Conservation (phyloP, 2,329 filamentous ascomycete genomes). For the Ceratocystiopsis sp. region DNA sequence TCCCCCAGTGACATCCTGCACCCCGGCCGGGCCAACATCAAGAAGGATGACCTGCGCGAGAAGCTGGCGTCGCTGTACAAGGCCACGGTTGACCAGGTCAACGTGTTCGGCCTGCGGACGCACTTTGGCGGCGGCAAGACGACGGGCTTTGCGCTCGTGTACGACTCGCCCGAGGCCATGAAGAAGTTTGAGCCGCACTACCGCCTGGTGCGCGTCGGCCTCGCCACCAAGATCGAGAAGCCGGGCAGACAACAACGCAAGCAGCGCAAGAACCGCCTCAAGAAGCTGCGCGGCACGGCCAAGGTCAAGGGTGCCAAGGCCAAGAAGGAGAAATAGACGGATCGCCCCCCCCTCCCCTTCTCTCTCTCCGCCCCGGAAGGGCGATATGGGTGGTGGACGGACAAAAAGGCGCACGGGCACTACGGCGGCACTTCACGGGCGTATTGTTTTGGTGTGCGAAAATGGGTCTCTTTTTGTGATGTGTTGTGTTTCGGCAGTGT, state of each 20-base stretch:
- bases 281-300: constrained; percentile 93
- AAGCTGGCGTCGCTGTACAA: constrained; percentile 97
- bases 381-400: too few relatives aligned
- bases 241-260: constrained; percentile 98
- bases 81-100: constrained; percentile 92
- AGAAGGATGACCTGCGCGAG: constrained; percentile 93
- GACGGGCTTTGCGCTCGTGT: constrained; percentile 95
- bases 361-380: constrained; percentile 5
- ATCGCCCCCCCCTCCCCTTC: constrained; percentile 2
- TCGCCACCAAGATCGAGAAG: constrained; percentile 91
- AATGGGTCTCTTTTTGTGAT: too few relatives aligned
- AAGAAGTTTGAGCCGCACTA: constrained; percentile 99
- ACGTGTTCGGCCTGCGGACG: constrained; percentile 95
- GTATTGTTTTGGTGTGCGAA: too few relatives aligned
- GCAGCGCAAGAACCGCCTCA: constrained; percentile 99
- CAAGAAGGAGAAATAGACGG: constrained; percentile 81
- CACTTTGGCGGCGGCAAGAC: constrained; percentile 99
- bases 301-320: constrained; percentile 93
- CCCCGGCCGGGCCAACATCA: constrained; percentile 95
- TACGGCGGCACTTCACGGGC: too few relatives aligned
- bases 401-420: too few relatives aligned
- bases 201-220: constrained; percentile 85
- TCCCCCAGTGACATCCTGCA: constrained; percentile 85
- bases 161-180: constrained; percentile 95
- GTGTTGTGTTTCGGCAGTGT: too few relatives aligned